Conservation (phyloP, 2,329 filamentous ascomycete genomes). For the Pestalotiopsis sp. region DNA sequence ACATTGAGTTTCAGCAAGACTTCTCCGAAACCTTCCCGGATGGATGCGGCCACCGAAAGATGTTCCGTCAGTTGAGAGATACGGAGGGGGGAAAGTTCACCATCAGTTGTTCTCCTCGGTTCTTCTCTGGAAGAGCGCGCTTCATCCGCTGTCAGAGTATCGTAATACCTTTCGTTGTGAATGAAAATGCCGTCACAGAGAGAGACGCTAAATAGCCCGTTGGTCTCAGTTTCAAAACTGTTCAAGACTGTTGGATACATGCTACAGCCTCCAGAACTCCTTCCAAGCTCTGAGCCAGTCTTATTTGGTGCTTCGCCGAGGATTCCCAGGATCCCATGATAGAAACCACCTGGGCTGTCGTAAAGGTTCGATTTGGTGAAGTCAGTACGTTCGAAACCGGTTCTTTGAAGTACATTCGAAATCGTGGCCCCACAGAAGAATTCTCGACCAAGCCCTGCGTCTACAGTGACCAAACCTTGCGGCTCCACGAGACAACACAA, state of each 20-base stretch:
- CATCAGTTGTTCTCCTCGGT: fast-evolving
- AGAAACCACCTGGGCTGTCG: neutral
- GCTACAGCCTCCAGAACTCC: neutral
- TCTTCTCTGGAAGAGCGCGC: fast-evolving
- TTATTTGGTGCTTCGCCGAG: neutral
- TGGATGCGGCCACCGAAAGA: neutral
- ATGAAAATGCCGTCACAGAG: neutral
- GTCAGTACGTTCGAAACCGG: neutral
- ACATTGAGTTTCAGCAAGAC: neutral
- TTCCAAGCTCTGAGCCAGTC: neutral
- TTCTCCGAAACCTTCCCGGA: neutral
- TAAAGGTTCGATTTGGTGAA: neutral
- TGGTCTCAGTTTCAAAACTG: neutral
- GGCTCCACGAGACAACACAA: neutral
- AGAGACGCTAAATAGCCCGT: neutral
- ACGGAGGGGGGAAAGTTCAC: neutral
- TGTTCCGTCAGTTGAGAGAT: neutral
- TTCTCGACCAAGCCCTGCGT: fast-evolving
- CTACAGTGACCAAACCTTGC: neutral
- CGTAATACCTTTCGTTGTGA: neutral
- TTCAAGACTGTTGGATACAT: neutral
- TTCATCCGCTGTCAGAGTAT: neutral
- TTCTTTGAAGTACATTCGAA: neutral
- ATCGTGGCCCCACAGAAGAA: neutral
- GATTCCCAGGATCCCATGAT: fast-evolving